Evolutionary conservation across 1,139 yeast genomes (phyloP).

Genomic region (Magnusiomyces paraingens): DNA sequence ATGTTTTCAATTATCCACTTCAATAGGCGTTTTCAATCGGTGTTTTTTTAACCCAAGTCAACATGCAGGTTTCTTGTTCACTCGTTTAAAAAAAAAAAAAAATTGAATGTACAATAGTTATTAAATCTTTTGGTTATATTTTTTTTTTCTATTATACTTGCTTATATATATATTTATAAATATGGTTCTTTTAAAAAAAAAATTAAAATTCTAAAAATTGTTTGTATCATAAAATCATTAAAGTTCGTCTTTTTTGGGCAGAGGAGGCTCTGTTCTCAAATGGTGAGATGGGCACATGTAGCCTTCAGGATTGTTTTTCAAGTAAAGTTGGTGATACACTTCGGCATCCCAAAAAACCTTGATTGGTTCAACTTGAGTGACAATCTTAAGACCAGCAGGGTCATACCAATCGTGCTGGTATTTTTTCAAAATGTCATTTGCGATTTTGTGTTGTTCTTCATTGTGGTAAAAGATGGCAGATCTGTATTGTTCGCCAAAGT

Average conservation of each 20-base stretch:
- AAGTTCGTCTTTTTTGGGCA: neutral
- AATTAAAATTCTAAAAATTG: neutral
- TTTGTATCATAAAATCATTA: neutral
- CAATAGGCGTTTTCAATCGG: conserved; percentile 1
- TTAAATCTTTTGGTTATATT: neutral
- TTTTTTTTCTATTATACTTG: conserved; percentile 2
- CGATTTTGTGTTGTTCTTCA: conserved; percentile 43
- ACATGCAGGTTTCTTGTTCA: conserved; percentile 3
- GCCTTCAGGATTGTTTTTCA: conserved; percentile 73
- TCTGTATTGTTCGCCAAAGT: conserved; percentile 71
- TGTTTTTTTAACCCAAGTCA: neutral
- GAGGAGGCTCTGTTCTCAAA: conserved; percentile 41
- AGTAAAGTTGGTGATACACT: conserved; percentile 81
- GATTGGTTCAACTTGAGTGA: conserved; percentile 64
- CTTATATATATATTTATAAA: neutral
- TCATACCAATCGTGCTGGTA: conserved; percentile 54
- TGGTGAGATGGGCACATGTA: conserved; percentile 88
- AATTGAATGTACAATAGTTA: neutral
- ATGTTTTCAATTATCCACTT: neutral
- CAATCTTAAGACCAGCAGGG: conserved; percentile 39
- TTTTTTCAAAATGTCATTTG: conserved; percentile 37
- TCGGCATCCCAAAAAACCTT: conserved; percentile 83
- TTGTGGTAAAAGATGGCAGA: conserved; percentile 63
- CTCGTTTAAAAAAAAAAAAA: neutral
- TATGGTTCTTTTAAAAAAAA: neutral